Evolutionary conservation across 2,329 filamentous ascomycete genomes (phyloP), one percentile per base, ranked within the genome.

Genomic region (Cercospora zeae-maydis): DNA sequence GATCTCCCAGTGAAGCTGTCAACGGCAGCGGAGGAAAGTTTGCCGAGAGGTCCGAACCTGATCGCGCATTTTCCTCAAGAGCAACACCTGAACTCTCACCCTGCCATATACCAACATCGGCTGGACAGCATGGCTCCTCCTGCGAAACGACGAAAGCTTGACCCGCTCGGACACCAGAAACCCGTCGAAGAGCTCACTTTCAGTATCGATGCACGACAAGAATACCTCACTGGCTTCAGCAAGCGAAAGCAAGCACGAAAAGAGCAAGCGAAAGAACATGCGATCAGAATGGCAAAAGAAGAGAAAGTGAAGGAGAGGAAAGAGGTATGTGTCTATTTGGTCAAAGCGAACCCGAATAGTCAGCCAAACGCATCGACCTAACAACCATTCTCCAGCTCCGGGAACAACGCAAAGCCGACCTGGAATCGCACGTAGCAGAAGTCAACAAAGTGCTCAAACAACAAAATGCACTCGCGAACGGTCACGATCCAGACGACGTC

Each of bases 161-260:
- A 54, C 11, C 58, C 42, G 16, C 16, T 59, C 6, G 19, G 57
- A 24, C 55, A 59, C 11, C 58, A 59, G 10, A 59, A 62, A 14
- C 59, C 53, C 11, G 56, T 65, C 13, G 65, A 67, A 45, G 91
- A 96, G 75, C 89, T 99, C 76, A 86, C 81, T 58, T 99, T 98
- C 79, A 92, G 99, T 79, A 79, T 84, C 65, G 82, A 83, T 65
- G 90, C 90, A 51, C 88, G 95, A 67, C 81, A 89, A 67, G 92
- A 98, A 73, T 99, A 91, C 75, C 83, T 99, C 62, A 97, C 92
- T 0, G 95, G 95, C 2, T 99, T 99, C 78, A 93, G 93, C 81
- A 99, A 98, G 83, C 89, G 95, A 77, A 98, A 97, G 77, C 80
- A 90, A 58, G 89, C 92, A 75, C 85, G 95, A 37, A 87, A 88